Evolutionary conservation across 768 basidiomycete species (phyloP), one percentile per base, ranked within the genome.

Genomic region (Lentinula sp.): DNA sequence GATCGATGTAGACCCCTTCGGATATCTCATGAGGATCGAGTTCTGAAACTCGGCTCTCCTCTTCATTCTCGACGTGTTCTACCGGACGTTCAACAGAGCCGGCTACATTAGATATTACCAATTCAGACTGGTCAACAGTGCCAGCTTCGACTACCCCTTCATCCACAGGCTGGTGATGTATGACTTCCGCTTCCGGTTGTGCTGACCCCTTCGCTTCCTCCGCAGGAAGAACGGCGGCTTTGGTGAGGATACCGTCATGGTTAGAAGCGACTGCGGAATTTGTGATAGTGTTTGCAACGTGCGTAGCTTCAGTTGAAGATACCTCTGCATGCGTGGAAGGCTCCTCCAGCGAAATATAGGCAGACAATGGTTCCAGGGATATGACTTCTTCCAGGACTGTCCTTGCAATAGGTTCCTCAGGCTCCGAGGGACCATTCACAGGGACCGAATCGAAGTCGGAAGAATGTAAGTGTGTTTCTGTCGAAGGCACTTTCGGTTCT

Each of bases 1-100:
- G 85, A 62, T 90, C 88, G 56, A 88, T 88, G 69, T 85, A 89
- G 50, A 88, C 84, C 33, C 83, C 88, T 67, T 85, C 84, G 28
- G 81, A 84, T 57, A 84, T 81, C 70, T 83, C 80, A 68, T 83
- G 82, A n/a, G 81, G 81, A 69, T 85, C 78, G 39, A 67, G 72
- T 6, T 49, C 35, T 10, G 42, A 10, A 49, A 35, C 37, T n/a
- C 5, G 3, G 28, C 20, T 20, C 28, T 57, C 56, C 23, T 59
- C 57, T 56, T 61, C 58, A 48, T 58, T 56, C 46, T 64, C 61
- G 10, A 32, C n/a, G 12, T 55, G 18, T 33, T 48, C 69, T 33
- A 60, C 35, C 2, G 60, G 56, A 57, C 62, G 61, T 45, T 63
- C 70, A 59, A 50, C 37, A 13, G 48, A 39, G 8, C 16, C 18